These are phyloP conservation scores for Apium graveolens DNA, from an alignment of 129 eudicot genomes.

Conservation along the genomic window DNA sequence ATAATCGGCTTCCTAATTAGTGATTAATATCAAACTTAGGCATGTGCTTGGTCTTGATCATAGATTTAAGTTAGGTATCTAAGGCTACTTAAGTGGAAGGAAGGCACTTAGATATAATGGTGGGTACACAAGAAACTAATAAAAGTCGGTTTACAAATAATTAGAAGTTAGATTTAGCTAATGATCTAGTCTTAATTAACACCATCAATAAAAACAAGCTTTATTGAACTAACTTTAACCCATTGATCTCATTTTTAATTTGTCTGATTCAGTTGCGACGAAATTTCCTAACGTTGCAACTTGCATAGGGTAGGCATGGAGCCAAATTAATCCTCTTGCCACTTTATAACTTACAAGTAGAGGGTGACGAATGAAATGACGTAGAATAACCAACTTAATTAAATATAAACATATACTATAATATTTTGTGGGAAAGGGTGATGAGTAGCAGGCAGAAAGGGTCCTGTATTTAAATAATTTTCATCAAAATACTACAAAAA, in stretches of 20 bases:
- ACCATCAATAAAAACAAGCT: conserved; percentile 11
- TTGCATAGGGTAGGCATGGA: conserved; percentile 12
- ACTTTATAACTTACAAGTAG: conserved; percentile 6
- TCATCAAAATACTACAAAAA: not conserved
- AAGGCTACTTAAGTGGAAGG: not conserved
- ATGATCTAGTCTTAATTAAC: conserved; percentile 11
- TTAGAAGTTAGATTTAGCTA: conserved; percentile 1
- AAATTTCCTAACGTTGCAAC: conserved; percentile 10
- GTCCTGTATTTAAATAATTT: not conserved
- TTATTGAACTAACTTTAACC: conserved; percentile 13
- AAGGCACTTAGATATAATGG: conserved; percentile 11
- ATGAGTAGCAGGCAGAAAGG: not conserved
- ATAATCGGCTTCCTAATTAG: conserved; percentile 5
- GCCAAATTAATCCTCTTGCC: not conserved
- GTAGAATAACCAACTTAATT: not conserved
- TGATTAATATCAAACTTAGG: conserved; percentile 4
- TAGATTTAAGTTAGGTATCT: not conserved
- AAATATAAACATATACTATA: not conserved
- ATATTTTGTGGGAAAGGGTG: not conserved
- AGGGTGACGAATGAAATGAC: conserved; percentile 20
- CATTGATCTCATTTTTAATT: not conserved
- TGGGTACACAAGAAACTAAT: conserved; percentile 6
- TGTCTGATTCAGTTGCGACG: not conserved
- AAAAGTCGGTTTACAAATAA: not conserved
- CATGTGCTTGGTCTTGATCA: conserved; percentile 19